Base-by-base conservation (phyloP, 1,284 basidiomycete species). In the Sphaerobolus stellatus region DNA sequence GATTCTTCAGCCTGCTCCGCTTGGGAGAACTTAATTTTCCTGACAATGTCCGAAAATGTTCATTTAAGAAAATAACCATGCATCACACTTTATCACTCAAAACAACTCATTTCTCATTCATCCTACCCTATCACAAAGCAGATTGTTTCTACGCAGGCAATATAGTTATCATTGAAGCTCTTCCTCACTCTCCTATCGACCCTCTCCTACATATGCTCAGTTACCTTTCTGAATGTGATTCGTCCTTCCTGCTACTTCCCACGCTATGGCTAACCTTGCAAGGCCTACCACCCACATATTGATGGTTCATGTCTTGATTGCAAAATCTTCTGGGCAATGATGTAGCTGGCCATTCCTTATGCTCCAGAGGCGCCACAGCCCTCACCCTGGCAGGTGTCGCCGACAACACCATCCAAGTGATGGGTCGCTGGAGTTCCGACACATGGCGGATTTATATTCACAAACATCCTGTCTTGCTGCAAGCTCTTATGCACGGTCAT, bases 361-460 rank as follows among this genome's bases (percentile, higher is more conserved):
- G 69, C 3, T 63, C 72, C 7, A 73, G 74, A 0, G 69, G 71
- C 1, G 71, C 74, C 0, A 77, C 74, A 0, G 64, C 59, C 31
- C 65, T 68, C 29, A 72, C 73, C 0, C 40, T 58, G 0, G 56
- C 62, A 0, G 71, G 75, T 0, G 54, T 68, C 2, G 58, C 71
- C 0, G 62, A 68, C n/a, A 58, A 64, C 13, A 40, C 61, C 25
- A 75, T 76, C 24, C 71, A 73, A 54, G 66, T 67, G 0, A 18
- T 70, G 0, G 72, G 74, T 0, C 56, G 65, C 1, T 76, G 74
- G 75, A 66, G 71, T 0, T 74, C 72, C 0, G 54, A 63, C 0
- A 60, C 72, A 0, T 76, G 62, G 59, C 63, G 66, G 24, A 62
- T 67, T 16, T 76, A 76, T 51, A 68, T 74, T 34, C 33, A 11